A percentile compares a stretch with the other conserved stretches of the same genome.
Conservation (phyloP, 2,329 filamentous ascomycete genomes). For the Fusarium burgessii region DNA sequence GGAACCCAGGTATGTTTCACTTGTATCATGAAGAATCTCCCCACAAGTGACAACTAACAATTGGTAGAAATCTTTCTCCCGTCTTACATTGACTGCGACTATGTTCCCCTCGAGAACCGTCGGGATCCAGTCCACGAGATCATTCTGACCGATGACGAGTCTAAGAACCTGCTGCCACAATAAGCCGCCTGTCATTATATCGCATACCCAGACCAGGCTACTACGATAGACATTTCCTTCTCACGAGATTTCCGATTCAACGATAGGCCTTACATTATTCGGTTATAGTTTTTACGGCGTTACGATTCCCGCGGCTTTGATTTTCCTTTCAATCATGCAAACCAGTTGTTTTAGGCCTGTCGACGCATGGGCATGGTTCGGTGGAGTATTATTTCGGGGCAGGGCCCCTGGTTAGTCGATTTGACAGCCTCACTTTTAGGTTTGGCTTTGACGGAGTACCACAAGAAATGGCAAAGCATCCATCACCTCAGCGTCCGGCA, state of each 20-base stretch:
- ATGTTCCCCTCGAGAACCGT: conserved; percentile 78
- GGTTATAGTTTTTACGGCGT: conserved; percentile 32
- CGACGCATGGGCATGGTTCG: conserved; percentile 36
- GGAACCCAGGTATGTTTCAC: conserved; percentile 75
- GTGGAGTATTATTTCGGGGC: conserved; percentile 43
- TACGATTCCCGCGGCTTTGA: conserved; percentile 32
- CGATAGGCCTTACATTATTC: conserved; percentile 27
- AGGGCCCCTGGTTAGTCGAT: conserved; percentile 39
- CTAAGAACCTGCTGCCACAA: conserved; percentile 74
- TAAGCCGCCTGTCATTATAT: conserved; percentile 50
- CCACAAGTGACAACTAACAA: conserved; percentile 11
- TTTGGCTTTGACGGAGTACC: conserved; percentile 45
- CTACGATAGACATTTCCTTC: conserved; percentile 47
- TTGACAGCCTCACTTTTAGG: conserved; percentile 46
- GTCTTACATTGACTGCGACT: conserved; percentile 80
- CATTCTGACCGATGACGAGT: conserved; percentile 80
- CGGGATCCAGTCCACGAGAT: conserved; percentile 85
- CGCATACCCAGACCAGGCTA: conserved; percentile 36
- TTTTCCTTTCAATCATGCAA: conserved; percentile 17
- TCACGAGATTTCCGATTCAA: conserved; percentile 44
- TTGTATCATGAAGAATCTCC: not conserved
- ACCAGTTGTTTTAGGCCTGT: conserved; percentile 28
- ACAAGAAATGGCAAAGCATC: conserved; percentile 44
- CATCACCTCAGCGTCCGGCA: conserved; percentile 35
- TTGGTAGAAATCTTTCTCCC: conserved; percentile 80